Conservation (phyloP, 1,284 basidiomycete species). For the Rhodofomes roseus region DNA sequence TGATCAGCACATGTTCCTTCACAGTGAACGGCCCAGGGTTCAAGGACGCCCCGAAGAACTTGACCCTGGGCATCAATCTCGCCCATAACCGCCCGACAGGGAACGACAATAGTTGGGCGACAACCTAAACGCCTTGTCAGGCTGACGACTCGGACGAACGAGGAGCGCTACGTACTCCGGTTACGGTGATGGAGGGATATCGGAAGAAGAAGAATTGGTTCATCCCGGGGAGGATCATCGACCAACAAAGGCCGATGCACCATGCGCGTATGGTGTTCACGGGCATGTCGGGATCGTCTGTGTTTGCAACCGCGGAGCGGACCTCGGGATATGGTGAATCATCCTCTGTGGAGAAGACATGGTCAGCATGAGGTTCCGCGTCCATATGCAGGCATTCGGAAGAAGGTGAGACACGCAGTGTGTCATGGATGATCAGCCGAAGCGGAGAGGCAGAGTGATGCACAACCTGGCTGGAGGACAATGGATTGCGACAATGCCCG, state of each 20-base stretch:
- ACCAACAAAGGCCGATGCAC: constrained; percentile 54
- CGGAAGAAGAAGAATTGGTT: constrained; percentile 74
- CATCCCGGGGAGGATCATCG: constrained; percentile 53
- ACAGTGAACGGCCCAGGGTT: constrained; percentile 61
- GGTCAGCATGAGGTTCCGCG: not conserved
- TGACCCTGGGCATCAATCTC: constrained; percentile 45
- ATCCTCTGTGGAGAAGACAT: constrained; percentile 34
- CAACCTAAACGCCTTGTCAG: constrained; percentile 32
- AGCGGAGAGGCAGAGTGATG: no score
- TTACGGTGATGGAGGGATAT: constrained; percentile 51
- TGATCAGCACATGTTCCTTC: constrained; percentile 54
- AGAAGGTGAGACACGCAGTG: not conserved
- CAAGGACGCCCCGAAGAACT: constrained; percentile 54
- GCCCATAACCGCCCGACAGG: constrained; percentile 60
- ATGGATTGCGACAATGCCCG: no score
- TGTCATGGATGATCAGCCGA: no score
- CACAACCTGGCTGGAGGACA: no score
- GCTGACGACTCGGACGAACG: constrained; percentile 4
- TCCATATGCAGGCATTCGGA: not conserved
- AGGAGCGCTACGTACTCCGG: constrained; percentile 28
- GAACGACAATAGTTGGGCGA: constrained; percentile 58
- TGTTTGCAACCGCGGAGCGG: constrained; percentile 72
- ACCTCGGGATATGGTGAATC: constrained; percentile 75
- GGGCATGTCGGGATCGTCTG: constrained; percentile 64
- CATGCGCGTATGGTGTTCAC: constrained; percentile 62